Conservation (phyloP, 1,284 basidiomycete genomes). For the Moniliophthora roreri region DNA sequence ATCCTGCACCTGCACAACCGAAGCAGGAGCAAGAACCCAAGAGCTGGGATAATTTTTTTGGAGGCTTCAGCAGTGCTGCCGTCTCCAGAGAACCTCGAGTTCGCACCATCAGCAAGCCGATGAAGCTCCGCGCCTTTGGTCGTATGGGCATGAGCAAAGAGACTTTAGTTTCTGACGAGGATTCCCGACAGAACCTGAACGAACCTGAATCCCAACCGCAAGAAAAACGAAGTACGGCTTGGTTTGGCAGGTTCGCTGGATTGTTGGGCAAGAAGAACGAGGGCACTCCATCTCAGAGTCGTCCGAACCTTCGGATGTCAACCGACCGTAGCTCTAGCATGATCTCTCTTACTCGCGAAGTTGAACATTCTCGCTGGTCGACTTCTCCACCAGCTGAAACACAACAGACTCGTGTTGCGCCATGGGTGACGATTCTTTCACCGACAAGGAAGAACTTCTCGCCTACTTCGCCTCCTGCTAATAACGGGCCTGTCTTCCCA, state of each 20-base stretch:
- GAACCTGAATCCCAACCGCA: constrained; percentile 16
- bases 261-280: constrained; percentile 28
- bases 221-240: constrained; percentile 24
- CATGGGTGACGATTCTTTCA: constrained; percentile 14
- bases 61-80: constrained; percentile 26
- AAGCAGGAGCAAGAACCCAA: constrained; percentile 22
- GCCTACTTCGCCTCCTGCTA: constrained; percentile 18
- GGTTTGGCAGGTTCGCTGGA: constrained; percentile 31
- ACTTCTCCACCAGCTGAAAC: constrained; percentile 34
- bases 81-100: constrained; percentile 12
- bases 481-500: constrained; percentile 21
- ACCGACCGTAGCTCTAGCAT: constrained; percentile 29
- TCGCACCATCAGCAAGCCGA: constrained; percentile 33
- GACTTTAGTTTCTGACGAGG: constrained; percentile 25
- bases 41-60: constrained; percentile 53
- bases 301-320: constrained; percentile 45
- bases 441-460: constrained; percentile 11
- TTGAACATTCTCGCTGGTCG: constrained; percentile 37
- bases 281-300: constrained; percentile 20
- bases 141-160: constrained; percentile 36
- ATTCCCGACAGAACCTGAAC: constrained; percentile 17
- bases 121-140: constrained; percentile 44
- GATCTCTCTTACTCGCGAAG: constrained; percentile 26
- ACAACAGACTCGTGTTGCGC: constrained; percentile 8
- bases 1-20: no score